phyloP scores from a whole-genome alignment of 305 asterid genomes.

The Fraxinus greggii region DNA sequence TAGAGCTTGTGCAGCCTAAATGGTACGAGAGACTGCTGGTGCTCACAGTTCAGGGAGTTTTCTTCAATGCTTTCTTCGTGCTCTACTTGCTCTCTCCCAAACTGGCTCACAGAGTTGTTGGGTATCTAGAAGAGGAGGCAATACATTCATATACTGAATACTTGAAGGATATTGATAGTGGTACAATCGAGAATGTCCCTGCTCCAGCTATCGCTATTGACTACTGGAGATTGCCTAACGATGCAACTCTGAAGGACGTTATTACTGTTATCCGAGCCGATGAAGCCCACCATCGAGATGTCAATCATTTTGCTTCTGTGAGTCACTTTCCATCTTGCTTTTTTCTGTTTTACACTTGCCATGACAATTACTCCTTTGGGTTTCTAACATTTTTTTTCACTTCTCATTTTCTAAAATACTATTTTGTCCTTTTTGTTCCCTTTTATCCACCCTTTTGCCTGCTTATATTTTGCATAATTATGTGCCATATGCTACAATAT shows the following conservation, averaged over 20 bases:
- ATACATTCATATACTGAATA: constrained; percentile 81
- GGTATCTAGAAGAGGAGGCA: constrained; percentile 96
- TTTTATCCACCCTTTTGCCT: not conserved
- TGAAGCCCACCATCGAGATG: constrained; percentile 97
- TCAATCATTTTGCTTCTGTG: constrained; percentile 97
- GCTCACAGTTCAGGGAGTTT: constrained; percentile 80
- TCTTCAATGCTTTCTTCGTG: constrained; percentile 83
- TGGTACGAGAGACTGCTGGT: constrained; percentile 92
- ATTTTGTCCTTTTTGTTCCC: not conserved
- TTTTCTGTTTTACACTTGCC: not conserved
- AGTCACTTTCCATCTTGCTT: constrained; percentile 30
- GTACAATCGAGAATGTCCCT: constrained; percentile 65
- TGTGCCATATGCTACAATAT: not conserved
- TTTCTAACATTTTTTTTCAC: not conserved
- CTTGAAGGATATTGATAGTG: constrained; percentile 74
- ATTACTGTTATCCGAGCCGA: constrained; percentile 82
- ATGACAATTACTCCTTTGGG: not conserved
- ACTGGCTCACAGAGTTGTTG: constrained; percentile 88
- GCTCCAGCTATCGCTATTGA: constrained; percentile 96
- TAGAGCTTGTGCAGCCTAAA: constrained; percentile 86
- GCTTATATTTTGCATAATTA: not conserved
- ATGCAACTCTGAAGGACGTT: constrained; percentile 79
- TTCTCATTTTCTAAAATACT: not conserved
- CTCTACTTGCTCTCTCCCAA: constrained; percentile 75
- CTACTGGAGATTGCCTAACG: constrained; percentile 88